Conservation (phyloP, 2,329 filamentous ascomycete species). For the Pseudopithomyces chartarum region DNA sequence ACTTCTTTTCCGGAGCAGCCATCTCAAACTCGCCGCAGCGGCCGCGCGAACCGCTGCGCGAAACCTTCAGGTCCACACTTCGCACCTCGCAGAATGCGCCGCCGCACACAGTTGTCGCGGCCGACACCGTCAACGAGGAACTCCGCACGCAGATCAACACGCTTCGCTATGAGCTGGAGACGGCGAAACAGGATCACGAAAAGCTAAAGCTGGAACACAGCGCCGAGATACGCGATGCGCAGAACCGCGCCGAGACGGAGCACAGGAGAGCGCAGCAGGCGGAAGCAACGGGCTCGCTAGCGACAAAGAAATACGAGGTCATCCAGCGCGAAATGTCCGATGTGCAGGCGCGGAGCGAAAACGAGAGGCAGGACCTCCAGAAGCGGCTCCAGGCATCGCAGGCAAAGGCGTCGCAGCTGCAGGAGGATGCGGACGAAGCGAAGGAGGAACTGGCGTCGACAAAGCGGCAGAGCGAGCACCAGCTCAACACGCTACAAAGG, state of each 20-base stretch:
- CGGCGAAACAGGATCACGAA: slow-evolving; percentile 85
- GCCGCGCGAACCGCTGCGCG: slow-evolving; percentile 45
- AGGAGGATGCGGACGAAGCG: slow-evolving; percentile 83
- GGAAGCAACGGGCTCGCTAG: slow-evolving; percentile 57
- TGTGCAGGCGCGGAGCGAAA: slow-evolving; percentile 57
- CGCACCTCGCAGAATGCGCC: slow-evolving; percentile 49
- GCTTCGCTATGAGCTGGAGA: slow-evolving; percentile 84
- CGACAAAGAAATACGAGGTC: slow-evolving; percentile 59
- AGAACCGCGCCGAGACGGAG: slow-evolving; percentile 82
- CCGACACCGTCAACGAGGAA: slow-evolving; percentile 67
- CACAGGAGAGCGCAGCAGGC: slow-evolving; percentile 70
- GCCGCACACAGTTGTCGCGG: slow-evolving; percentile 42
- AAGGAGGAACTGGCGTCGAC: slow-evolving; percentile 74
- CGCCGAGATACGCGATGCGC: slow-evolving; percentile 80
- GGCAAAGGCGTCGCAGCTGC: slow-evolving; percentile 73
- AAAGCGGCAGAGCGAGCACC: slow-evolving; percentile 67
- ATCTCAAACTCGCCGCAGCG: slow-evolving; percentile 36
- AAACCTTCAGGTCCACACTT: slow-evolving; percentile 47
- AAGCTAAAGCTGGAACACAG: slow-evolving; percentile 78
- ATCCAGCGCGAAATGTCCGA: slow-evolving; percentile 61
- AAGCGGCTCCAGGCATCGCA: slow-evolving; percentile 60
- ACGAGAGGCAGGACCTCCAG: slow-evolving; percentile 62
- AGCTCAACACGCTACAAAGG: slow-evolving; percentile 64
- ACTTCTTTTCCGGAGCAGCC: slow-evolving; percentile 53
- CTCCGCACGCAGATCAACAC: slow-evolving; percentile 89